A percentile compares a stretch with the other conserved stretches of the same genome.
Evolutionary conservation across 2,329 filamentous ascomycete species (phyloP).

Genomic region (Fusarium devonianum): DNA sequence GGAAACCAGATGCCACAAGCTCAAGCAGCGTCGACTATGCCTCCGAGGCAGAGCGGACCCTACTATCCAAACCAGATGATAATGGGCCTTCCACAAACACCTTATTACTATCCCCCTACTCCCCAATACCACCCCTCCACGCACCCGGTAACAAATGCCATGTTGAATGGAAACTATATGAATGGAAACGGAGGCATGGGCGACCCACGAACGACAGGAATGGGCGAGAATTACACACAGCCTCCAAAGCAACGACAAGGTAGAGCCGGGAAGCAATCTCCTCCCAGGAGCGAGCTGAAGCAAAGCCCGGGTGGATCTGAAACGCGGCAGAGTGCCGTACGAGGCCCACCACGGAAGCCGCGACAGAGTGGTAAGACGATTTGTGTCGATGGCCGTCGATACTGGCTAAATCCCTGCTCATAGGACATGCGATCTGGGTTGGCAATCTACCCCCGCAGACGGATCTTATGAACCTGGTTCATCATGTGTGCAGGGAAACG

Average conservation of each 20-base stretch:
- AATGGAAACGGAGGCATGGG: constrained; percentile 33
- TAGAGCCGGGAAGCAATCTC: constrained; percentile 27
- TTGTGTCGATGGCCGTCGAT: constrained; percentile 13
- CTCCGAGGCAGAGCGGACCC: constrained; percentile 49
- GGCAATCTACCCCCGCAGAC: constrained; percentile 90
- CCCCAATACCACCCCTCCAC: constrained; percentile 49
- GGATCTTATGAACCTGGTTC: constrained; percentile 82
- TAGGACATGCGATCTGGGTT: constrained; percentile 92
- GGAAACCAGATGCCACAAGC: constrained; percentile 50
- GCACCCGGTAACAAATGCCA: constrained; percentile 43
- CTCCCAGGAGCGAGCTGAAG: constrained; percentile 27
- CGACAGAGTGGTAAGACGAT: constrained; percentile 65
- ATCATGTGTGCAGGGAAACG: constrained; percentile 85
- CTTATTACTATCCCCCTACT: constrained; percentile 55
- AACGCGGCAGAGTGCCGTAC: constrained; percentile 40
- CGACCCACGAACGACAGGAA: constrained; percentile 38
- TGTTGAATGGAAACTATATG: constrained; percentile 48
- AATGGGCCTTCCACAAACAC: constrained; percentile 51
- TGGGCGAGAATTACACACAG: constrained; percentile 11
- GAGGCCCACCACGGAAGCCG: constrained; percentile 51
- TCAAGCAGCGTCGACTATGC: constrained; percentile 46
- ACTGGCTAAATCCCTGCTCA: constrained; percentile 11
- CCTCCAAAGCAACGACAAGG: constrained; percentile 34
- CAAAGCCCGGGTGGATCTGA: constrained; percentile 28
- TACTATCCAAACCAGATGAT: constrained; percentile 56